These are phyloP conservation scores for Candida sojae DNA, from an alignment of 1,139 yeast species.

Conservation along the genomic window DNA sequence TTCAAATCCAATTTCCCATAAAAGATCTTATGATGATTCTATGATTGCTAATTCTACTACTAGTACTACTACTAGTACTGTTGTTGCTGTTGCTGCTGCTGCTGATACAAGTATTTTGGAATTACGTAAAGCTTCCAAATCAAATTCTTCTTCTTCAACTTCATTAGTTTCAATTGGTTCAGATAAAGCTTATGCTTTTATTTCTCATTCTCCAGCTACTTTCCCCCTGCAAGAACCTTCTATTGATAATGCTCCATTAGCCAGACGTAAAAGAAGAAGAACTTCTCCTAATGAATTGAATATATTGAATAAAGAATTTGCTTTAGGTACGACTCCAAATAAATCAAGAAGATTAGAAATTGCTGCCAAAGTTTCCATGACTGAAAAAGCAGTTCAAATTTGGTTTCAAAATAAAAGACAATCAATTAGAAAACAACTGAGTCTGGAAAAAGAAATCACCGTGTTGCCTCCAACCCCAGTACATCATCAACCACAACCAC, in stretches of 20 bases:
- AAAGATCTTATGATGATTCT: constrained; percentile 1
- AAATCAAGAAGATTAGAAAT: constrained; percentile 72
- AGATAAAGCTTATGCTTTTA: constrained; percentile 73
- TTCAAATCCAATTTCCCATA: constrained; percentile 6
- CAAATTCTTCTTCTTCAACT: constrained; percentile 8
- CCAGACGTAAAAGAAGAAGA: constrained; percentile 92
- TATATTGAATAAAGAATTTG: constrained; percentile 78
- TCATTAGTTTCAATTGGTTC: constrained; percentile 10
- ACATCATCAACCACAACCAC: not conserved
- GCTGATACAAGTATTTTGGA: constrained; percentile 15
- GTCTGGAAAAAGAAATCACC: constrained; percentile 43
- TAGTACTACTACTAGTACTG: too few species aligned
- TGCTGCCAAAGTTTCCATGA: constrained; percentile 80
- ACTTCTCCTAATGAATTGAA: constrained; percentile 86
- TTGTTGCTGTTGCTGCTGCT: not conserved
- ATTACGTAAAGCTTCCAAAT: constrained; percentile 10
- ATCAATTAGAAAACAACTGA: constrained; percentile 59
- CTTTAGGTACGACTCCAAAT: constrained; percentile 77
- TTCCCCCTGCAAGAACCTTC: constrained; percentile 82
- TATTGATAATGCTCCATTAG: constrained; percentile 86
- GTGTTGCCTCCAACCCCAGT: constrained; percentile 45
- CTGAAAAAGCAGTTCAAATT: constrained; percentile 96
- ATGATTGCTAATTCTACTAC: too few species aligned
- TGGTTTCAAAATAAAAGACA: constrained; percentile 98
- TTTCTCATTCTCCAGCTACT: constrained; percentile 87